phyloP scores from a whole-genome alignment of 805 yeast species.

The Saturnispora dispora region DNA sequence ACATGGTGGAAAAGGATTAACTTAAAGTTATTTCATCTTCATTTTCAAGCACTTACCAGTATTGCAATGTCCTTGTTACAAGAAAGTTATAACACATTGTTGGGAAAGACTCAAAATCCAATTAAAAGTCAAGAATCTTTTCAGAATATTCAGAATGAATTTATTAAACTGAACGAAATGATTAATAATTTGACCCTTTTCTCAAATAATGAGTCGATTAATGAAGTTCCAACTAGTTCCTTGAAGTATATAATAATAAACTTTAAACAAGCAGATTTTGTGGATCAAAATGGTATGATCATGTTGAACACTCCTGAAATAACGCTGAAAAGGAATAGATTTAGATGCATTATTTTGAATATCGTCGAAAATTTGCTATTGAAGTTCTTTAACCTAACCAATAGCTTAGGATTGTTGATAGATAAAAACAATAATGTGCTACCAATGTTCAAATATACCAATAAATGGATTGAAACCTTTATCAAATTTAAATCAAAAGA shows the following conservation, averaged over 20 bases:
- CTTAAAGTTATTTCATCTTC: background rate
- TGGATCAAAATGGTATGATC: conserved; percentile 13
- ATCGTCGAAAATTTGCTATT: conserved; percentile 10
- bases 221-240: conserved; percentile 6
- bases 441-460: conserved; percentile 2
- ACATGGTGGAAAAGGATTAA: background rate
- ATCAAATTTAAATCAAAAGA: conserved; percentile 4
- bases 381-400: background rate
- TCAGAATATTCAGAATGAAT: conserved; percentile 10
- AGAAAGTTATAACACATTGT: background rate
- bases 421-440: conserved; percentile 1
- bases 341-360: conserved; percentile 10
- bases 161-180: conserved; percentile 2
- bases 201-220: conserved; percentile 11
- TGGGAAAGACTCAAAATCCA: background rate
- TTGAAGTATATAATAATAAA: conserved; percentile 2
- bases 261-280: conserved; percentile 11
- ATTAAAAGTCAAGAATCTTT: conserved; percentile 5
- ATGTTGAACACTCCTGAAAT: conserved; percentile 8
- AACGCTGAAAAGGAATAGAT: conserved; percentile 6
- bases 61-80: background rate
- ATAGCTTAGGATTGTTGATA: background rate
- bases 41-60: background rate
- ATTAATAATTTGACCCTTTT: conserved; percentile 7
- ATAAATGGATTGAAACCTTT: conserved; percentile 11